These are phyloP conservation scores for Multifurca ochricompacta DNA, from an alignment of 768 basidiomycete species.

Conservation along the genomic window DNA sequence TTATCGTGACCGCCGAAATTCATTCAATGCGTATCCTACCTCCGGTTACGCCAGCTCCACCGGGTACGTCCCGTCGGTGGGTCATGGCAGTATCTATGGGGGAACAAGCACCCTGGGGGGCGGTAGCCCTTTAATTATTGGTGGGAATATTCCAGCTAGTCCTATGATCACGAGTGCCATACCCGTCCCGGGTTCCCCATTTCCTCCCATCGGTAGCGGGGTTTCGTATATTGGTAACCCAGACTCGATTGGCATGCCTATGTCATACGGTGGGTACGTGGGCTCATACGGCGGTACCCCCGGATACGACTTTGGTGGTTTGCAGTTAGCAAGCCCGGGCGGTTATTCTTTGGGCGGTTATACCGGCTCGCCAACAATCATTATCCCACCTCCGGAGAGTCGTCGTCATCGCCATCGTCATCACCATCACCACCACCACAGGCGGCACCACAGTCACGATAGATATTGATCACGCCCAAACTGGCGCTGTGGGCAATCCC, in stretches of 20 bases:
- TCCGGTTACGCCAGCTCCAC: slow-evolving; percentile 1
- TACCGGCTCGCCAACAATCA: not conserved
- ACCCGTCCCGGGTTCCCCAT: slow-evolving; percentile 2
- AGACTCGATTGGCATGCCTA: not conserved
- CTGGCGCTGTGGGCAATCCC: not conserved
- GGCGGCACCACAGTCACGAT: slow-evolving; percentile 18
- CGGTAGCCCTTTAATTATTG: not conserved
- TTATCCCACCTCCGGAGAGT: not conserved
- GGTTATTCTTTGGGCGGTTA: not conserved
- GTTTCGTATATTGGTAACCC: not conserved
- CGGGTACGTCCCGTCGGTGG: not conserved
- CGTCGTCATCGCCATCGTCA: not conserved
- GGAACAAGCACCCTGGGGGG: not conserved
- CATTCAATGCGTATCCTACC: slow-evolving; percentile 1
- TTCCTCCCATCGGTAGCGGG: not conserved
- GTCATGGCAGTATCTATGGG: not conserved
- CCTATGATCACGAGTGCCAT: not conserved
- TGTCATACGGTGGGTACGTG: slow-evolving; percentile 6
- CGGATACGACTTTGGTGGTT: slow-evolving; percentile 1
- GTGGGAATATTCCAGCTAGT: not conserved
- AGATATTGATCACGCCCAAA: not conserved
- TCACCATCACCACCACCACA: slow-evolving; percentile 4
- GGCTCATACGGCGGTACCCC: not conserved
- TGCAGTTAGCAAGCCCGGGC: not conserved
- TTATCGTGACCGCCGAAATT: slow-evolving; percentile 9